Evolutionary conservation across 495 filamentous ascomycete species (phyloP), one percentile per base, ranked within the genome.

Genomic region (Lophium mytilinum): DNA sequence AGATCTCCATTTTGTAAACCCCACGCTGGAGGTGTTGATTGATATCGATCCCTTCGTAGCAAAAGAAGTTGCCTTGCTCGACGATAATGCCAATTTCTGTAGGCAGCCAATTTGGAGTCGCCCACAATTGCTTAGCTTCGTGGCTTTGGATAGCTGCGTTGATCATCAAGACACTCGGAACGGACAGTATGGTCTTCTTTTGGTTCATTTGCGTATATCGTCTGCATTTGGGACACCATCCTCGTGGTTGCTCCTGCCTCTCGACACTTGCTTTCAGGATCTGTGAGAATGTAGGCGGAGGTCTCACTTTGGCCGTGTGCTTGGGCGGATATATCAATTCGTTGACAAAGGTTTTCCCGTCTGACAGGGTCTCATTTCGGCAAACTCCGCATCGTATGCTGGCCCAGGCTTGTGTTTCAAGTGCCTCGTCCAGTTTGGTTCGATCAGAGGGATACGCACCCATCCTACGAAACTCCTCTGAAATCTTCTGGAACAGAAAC

Each of bases 41-140:
- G 36, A 91, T 63, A 61, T 95, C 90, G 49, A 91, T 85, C 1
- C 90, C 91, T 66, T 98, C 89, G 57, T 84, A 94, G 68, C 91
- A 95, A 71, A 87, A 87, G 51, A 96, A 83, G 63, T 93, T 85
- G 9, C 85, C 87, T 30, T 80, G 79, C 24, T 91, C 86, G 24
- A 95, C 79, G 9, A 90, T 82, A 61, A 97, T 78, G 4, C 94
- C 93, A 62, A 98, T 88, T 64, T 95, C 88, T 61, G 90, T 86
- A 0, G 93, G 93, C 14, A 98, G 75, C 87, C 91, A 97, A 10
- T 85, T 87, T 5, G 88, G 90, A 21, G 82, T 87, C 7, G 85
- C 76, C 94, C 93, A 98, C 18, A 93, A 72, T 43, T 86, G 82
- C 57, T 84, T 82, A 24, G 85, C 84, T 53, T 93, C 85, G 0